A percentile compares a stretch with the other conserved stretches of the same genome.
Conservation (phyloP, 2,329 filamentous ascomycete species). For the Fusarium lyarnte region DNA sequence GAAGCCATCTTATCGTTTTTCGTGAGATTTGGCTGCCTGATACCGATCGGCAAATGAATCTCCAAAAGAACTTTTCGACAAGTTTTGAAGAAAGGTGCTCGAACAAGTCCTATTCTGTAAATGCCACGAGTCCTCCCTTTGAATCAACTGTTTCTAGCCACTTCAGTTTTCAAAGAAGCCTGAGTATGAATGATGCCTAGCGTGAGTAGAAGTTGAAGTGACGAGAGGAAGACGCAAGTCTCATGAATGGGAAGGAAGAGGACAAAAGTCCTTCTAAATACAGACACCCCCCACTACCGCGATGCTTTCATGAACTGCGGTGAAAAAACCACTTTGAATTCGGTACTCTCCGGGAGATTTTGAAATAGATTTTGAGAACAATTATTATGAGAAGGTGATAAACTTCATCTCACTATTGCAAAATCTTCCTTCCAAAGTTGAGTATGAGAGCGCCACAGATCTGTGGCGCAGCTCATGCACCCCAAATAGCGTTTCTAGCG, state of each 20-base stretch:
- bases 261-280: slow-evolving; percentile 10
- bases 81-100: not conserved
- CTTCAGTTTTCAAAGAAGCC: not conserved
- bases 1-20: slow-evolving; percentile 35
- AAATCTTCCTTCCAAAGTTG: not conserved
- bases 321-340: not conserved
- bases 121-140: not conserved
- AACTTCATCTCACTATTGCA: not conserved
- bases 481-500: not conserved
- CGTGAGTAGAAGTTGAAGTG: not conserved
- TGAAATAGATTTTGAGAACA: too few species aligned
- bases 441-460: slow-evolving; percentile 13
- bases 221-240: not conserved
- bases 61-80: too few species aligned
- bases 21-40: slow-evolving; percentile 22
- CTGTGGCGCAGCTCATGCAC: slow-evolving; percentile 29
- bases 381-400: not conserved
- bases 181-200: not conserved
- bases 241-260: not conserved
- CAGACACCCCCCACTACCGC: slow-evolving; percentile 7
- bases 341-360: not conserved
- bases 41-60: slow-evolving; percentile 18
- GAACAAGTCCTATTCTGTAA: not conserved
- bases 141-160: not conserved
- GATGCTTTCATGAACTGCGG: not conserved